Conservation (phyloP, 768 basidiomycete genomes). For the Leucocoprinus sp. region DNA sequence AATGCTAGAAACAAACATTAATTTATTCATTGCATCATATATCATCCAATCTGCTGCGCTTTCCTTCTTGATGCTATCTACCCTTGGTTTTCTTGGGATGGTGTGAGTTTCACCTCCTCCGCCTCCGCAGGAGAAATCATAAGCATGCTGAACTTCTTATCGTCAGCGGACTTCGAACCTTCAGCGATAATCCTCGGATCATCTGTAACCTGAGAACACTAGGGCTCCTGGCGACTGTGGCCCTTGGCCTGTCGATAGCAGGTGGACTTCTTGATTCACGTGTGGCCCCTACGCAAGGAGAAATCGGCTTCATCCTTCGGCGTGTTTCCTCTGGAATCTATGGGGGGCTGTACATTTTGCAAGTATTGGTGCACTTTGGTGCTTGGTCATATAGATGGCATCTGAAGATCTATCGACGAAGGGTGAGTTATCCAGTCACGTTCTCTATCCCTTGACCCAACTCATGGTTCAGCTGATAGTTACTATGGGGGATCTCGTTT, state of each 20-base stretch:
- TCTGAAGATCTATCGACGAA: slow-evolving; percentile 37
- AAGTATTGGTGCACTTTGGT: slow-evolving; percentile 32
- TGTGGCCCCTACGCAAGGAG: slow-evolving; percentile 23
- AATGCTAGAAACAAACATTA: slow-evolving; percentile 26
- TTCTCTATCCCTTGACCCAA: not conserved
- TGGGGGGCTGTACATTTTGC: slow-evolving; percentile 30
- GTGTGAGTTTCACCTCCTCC: slow-evolving; percentile 26
- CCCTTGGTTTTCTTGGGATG: slow-evolving; percentile 43
- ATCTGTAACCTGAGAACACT: slow-evolving; percentile 28
- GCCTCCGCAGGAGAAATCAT: not conserved
- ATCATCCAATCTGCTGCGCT: slow-evolving; percentile 39
- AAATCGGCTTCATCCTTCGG: slow-evolving; percentile 31
- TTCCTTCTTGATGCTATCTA: slow-evolving; percentile 31
- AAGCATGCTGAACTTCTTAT: slow-evolving; percentile 1
- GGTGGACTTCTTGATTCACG: slow-evolving; percentile 39
- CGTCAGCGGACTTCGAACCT: slow-evolving; percentile 40
- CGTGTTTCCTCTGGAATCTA: slow-evolving; percentile 36
- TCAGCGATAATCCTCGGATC: slow-evolving; percentile 39
- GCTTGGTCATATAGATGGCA: slow-evolving; percentile 40
- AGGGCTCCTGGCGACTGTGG: slow-evolving; percentile 29
- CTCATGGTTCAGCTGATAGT: slow-evolving; percentile 24
- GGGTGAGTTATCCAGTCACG: slow-evolving; percentile 24
- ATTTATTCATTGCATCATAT: slow-evolving; percentile 45
- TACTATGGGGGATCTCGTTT: slow-evolving; percentile 43
- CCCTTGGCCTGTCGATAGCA: slow-evolving; percentile 34